Conservation (phyloP, 2,329 filamentous ascomycete species). For the Neophaeococcomyces mojaviensis region DNA sequence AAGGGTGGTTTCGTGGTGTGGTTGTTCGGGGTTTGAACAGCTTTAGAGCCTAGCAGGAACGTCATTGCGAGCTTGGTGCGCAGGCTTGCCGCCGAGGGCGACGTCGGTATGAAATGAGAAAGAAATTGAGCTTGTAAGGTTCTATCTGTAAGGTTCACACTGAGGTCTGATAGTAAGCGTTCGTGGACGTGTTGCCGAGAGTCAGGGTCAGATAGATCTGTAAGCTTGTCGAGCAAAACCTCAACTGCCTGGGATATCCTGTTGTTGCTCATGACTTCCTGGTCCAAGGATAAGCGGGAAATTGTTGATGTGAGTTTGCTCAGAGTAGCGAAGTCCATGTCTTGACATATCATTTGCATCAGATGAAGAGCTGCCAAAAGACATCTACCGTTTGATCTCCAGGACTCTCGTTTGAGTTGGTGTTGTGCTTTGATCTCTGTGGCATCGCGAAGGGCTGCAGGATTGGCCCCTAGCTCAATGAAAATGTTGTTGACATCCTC, state of each 20-base stretch:
- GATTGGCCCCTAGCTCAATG: slow-evolving; percentile 16
- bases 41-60: slow-evolving; percentile 18
- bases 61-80: slow-evolving; percentile 32
- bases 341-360: slow-evolving; percentile 13
- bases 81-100: slow-evolving; percentile 31
- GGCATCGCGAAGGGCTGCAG: slow-evolving; percentile 12
- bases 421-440: slow-evolving; percentile 12
- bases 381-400: slow-evolving; percentile 13
- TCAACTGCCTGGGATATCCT: slow-evolving; percentile 15
- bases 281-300: slow-evolving; percentile 18
- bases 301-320: slow-evolving; percentile 18
- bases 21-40: not conserved
- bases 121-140: slow-evolving; percentile 35
- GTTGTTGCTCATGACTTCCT: slow-evolving; percentile 16
- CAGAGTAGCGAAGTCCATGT: slow-evolving; percentile 20
- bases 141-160: slow-evolving; percentile 27
- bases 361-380: slow-evolving; percentile 16
- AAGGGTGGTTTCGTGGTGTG: slow-evolving; percentile 8
- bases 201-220: slow-evolving; percentile 13
- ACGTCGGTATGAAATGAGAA: slow-evolving; percentile 33
- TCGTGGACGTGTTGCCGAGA: slow-evolving; percentile 13
- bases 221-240: slow-evolving; percentile 12
- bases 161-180: slow-evolving; percentile 16
- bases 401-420: slow-evolving; percentile 7
- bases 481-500: slow-evolving; percentile 17